These are phyloP conservation scores for Echinochloa phyllopogon DNA, from an alignment of 176 grass and related monocot genomes.

Conservation along the genomic window DNA sequence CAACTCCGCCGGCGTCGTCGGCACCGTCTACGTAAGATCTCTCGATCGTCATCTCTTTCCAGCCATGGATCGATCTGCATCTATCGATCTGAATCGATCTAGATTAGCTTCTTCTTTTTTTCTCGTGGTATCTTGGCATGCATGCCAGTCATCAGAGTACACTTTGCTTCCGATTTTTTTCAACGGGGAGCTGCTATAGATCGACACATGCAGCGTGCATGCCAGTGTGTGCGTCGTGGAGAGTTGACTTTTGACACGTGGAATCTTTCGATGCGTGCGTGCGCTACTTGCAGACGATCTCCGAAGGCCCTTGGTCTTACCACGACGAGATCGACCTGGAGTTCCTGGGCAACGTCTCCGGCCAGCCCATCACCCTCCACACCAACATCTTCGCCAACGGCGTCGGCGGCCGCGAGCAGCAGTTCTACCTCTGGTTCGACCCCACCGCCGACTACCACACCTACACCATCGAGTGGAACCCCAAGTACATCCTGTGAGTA, in stretches of 20 bases:
- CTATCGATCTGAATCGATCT: neutral
- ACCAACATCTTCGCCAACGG: slow-evolving; percentile 81
- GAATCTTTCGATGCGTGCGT: slow-evolving; percentile 21
- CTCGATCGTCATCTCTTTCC: neutral
- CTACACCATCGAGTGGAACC: slow-evolving; percentile 84
- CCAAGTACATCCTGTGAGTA: slow-evolving; percentile 63
- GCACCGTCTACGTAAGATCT: slow-evolving; percentile 69
- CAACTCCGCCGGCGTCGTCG: slow-evolving; percentile 75
- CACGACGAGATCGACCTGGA: slow-evolving; percentile 89
- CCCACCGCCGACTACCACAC: slow-evolving; percentile 70
- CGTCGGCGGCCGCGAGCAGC: slow-evolving; percentile 60
- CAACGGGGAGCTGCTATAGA: neutral
- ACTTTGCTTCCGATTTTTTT: neutral
- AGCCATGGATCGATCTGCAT: neutral
- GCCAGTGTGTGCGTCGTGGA: neutral
- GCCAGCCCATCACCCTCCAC: slow-evolving; percentile 70
- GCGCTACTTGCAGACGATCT: slow-evolving; percentile 47
- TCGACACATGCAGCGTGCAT: neutral
- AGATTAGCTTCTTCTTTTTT: neutral
- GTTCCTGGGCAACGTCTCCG: slow-evolving; percentile 68
- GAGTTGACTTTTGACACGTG: slow-evolving; percentile 45
- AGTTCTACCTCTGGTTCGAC: slow-evolving; percentile 78
- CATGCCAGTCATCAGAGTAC: neutral
- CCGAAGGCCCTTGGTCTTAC: slow-evolving; percentile 43
- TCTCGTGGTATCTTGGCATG: neutral